Base-by-base conservation (phyloP, 2,329 filamentous ascomycete species). In the Colletotrichum trifolii region DNA sequence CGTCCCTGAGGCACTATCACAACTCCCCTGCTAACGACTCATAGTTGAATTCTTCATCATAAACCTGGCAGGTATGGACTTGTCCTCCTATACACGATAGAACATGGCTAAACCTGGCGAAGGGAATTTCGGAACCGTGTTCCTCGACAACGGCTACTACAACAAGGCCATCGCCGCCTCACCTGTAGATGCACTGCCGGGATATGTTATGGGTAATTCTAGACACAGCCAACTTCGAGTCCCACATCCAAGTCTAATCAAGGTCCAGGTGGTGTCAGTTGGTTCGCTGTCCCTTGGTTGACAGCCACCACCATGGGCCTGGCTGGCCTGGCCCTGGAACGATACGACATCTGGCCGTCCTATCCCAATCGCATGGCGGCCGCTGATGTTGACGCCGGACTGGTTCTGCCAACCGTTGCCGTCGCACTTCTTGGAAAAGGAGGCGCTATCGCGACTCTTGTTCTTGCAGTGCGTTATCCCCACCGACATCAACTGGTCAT, bases 251-350 rank as follows among this genome's bases (percentile, higher is more conserved):
- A 25, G 25, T 1, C 25, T 25, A 25, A 25, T 5, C 25, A 5
- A 25, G 25, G 25, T 25, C 25, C 25, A 25, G 25, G 25, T 25
- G 94, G 94, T 25, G 84, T 97, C 1, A 89, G 87, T 54, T 97
- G 94, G 94, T 97, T 97, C 71, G 94, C 94, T 1, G 96, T 97
- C 56, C 94, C 94, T 0, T 97, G 92, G 91, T 83, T 97, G 9
- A 91, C 89, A 2, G 93, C 94, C 1, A 97, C 92, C 0, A 97
- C 94, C 2, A 92, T 97, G 88, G 94, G 94, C 38, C 85, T 97
- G 7, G 86, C 91, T 1, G 93, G 91, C 3, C 82, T 97, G 8
- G 91, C 93, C 0, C 84, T 97, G 2, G 93, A 97, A 76, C 87
- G 83, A 68, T 90, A 87, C 70, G 90, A 87, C 1, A 81, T 81